phyloP scores from a whole-genome alignment of 495 filamentous ascomycete genomes.

The Neurospora sp. region DNA sequence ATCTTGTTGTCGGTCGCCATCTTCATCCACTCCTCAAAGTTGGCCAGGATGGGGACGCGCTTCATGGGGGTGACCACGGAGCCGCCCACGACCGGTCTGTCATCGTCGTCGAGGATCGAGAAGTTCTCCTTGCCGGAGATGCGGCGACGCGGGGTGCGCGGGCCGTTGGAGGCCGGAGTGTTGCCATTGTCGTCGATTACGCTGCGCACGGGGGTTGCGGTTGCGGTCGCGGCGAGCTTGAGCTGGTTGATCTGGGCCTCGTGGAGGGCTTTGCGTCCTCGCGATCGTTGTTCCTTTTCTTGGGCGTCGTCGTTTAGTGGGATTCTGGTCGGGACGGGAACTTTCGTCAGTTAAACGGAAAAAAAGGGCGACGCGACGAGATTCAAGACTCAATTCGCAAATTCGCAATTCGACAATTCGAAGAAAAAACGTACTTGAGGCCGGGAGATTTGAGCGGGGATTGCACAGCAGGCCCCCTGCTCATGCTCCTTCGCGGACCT shows the following conservation, averaged over 20 bases:
- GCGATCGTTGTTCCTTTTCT: conserved; percentile 82
- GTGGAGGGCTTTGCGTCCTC: conserved; percentile 79
- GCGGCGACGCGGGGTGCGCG: conserved; percentile 46
- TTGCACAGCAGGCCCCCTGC: conserved; percentile 31
- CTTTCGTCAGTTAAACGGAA: background rate
- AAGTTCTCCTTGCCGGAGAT: conserved; percentile 46
- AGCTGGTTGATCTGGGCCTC: conserved; percentile 88
- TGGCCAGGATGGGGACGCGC: conserved; percentile 87
- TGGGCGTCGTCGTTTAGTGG: conserved; percentile 91
- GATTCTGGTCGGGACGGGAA: conserved; percentile 40
- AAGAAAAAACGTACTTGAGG: conserved; percentile 37
- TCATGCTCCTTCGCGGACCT: conserved; percentile 41
- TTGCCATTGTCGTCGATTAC: conserved; percentile 44
- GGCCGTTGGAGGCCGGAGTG: conserved; percentile 40
- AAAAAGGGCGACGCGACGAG: background rate
- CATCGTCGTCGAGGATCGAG: conserved; percentile 41
- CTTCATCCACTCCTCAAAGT: conserved; percentile 99
- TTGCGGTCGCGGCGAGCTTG: conserved; percentile 60
- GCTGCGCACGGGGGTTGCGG: conserved; percentile 61
- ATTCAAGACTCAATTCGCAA: conserved; percentile 2
- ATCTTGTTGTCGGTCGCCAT: conserved; percentile 99
- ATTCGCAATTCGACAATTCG: conserved; percentile 42
- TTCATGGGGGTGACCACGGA: conserved; percentile 88
- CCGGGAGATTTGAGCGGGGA: conserved; percentile 13
- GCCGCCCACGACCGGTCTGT: conserved; percentile 48